phyloP scores from a whole-genome alignment of 1,284 basidiomycete genomes.

The Ustilago nuda region DNA sequence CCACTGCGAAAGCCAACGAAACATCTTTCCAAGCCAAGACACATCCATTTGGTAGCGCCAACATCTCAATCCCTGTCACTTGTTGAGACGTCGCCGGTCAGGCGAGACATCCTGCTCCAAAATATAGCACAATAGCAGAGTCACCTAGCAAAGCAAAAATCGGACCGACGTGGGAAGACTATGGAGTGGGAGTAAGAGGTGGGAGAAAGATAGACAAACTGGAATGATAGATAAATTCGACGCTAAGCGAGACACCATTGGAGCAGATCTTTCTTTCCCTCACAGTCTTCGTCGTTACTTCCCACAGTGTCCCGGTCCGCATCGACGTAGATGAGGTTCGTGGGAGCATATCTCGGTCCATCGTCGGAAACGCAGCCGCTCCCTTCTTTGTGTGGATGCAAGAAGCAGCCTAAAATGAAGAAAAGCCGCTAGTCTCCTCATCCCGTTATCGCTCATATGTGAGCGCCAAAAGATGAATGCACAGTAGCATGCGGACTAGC shows the following conservation, averaged over 20 bases:
- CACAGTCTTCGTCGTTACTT: background rate
- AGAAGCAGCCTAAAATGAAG: background rate
- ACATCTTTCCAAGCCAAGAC: background rate
- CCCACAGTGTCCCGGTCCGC: background rate
- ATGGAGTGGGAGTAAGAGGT: background rate
- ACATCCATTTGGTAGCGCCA: background rate
- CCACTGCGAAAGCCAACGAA: background rate
- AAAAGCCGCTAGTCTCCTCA: background rate
- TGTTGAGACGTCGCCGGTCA: background rate
- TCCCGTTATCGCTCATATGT: background rate
- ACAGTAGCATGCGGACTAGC: constrained; percentile 7
- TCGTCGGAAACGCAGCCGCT: constrained; percentile 8
- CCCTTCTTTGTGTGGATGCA: background rate
- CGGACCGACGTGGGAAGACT: background rate
- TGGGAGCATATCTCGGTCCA: background rate
- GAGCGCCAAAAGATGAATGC: constrained; percentile 1
- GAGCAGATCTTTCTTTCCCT: background rate
- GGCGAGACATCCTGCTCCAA: background rate
- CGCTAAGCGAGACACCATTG: constrained; percentile 9
- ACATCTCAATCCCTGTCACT: background rate
- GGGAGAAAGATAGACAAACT: background rate
- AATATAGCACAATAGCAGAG: background rate
- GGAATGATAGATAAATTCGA: background rate
- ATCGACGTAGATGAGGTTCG: background rate
- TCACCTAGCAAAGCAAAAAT: background rate